Evolutionary conservation across 305 asterid species (phyloP).

Genomic region (Monarda citriodora): DNA sequence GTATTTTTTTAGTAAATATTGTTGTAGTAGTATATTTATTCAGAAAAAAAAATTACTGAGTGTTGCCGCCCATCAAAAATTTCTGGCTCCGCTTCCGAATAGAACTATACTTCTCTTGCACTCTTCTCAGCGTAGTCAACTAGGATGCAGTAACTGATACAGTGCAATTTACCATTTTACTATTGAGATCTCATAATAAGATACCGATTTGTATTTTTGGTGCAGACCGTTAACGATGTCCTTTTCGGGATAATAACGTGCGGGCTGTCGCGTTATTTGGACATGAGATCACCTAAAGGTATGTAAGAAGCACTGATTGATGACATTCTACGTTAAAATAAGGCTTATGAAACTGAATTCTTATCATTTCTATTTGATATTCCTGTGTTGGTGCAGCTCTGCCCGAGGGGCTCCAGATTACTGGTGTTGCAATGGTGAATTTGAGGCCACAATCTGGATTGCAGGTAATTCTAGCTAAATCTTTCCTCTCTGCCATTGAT

Average conservation of each 20-base stretch:
- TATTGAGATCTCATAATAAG: too few relatives aligned
- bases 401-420: slow-evolving; percentile 62
- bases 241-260: slow-evolving; percentile 70
- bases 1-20: too few relatives aligned
- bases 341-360: background rate
- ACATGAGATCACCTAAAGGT: slow-evolving; percentile 61
- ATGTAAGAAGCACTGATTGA: background rate
- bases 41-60: too few relatives aligned
- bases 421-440: slow-evolving; percentile 79
- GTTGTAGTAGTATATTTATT: too few relatives aligned
- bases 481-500: too few relatives aligned
- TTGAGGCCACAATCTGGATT: slow-evolving; percentile 67
- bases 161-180: too few relatives aligned
- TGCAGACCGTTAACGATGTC: slow-evolving; percentile 92
- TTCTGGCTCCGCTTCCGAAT: too few relatives aligned
- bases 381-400: slow-evolving; percentile 26
- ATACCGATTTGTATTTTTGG: background rate
- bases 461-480: slow-evolving; percentile 38
- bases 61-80: too few relatives aligned
- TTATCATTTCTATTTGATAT: background rate
- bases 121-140: background rate
- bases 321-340: too few relatives aligned
- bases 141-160: background rate
- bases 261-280: slow-evolving; percentile 74
- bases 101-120: background rate